Evolutionary conservation across 352 stramenopile genomes (phyloP), one percentile per base, ranked within the genome.

Genomic region (Phytophthora foliorum): DNA sequence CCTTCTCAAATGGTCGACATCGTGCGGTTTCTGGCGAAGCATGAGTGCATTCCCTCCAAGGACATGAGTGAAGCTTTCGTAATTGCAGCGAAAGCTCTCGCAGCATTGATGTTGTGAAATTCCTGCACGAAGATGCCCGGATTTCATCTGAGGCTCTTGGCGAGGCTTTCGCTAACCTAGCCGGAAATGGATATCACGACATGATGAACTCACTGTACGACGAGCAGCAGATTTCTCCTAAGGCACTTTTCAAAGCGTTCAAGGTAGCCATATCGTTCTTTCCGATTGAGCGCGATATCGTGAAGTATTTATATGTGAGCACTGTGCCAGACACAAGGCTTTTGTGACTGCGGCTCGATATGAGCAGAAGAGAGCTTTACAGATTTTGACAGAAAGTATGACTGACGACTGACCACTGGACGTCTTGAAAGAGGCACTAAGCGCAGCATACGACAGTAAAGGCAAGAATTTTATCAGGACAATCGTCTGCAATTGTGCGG

Each of bases 121-220:
- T 56, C 16, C n/a, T 56, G 48, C 4, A 6, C 13, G 29, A 55
- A 7, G 27, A 55, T 41, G 6, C 25, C 48, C 34, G 48, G 13
- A 42, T 55, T n/a, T 19, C 27, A 7, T 24, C 48, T 13, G 49
- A 56, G 19, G 29, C 36, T 16, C 17, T 56, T 42, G 29, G 29
- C 17, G n/a, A 56, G n/a, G 49, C 31, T 21, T 56, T 56, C 21
- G 49, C 36, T 36, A 21, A 17, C 7, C 7, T 32, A 22, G 48
- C 48, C 24, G 8, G 9, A n/a, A 6, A 11, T 1, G 17, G 31
- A 3, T 7, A 21, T 31, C 14, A 17, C 1, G 31, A 31, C 17
- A 21, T 56, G 49, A 14, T 44, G 10, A 36, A 42, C 21, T 29
- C 27, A 16, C 19, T 56, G 29, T 56, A 29, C 49, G 49, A 56